Percentiles rank a stretch among this genome's conserved stretches.
Evolutionary conservation across 169 alveolate species (phyloP).

Genomic region (Plasmodium cynomolgi): DNA sequence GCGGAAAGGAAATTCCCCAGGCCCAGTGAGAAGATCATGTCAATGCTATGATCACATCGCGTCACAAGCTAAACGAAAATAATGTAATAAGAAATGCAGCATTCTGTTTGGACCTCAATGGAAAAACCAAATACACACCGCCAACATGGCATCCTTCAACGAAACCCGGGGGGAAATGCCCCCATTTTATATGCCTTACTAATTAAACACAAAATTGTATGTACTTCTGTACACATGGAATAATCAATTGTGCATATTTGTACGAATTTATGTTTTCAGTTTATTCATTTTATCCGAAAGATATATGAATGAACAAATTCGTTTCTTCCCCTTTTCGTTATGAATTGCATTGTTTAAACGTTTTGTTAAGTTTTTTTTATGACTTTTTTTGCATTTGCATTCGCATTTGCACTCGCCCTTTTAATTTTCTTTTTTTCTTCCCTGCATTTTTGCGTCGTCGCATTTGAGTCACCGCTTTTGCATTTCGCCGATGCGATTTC

Average conservation of each 20-base stretch:
- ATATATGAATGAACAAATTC: background rate
- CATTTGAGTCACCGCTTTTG: background rate
- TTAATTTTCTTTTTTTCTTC: constrained; percentile 22
- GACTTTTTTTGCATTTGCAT: background rate
- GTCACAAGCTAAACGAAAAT: background rate
- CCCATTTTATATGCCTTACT: background rate
- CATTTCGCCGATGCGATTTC: background rate
- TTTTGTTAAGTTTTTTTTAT: constrained; percentile 33
- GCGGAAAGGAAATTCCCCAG: background rate
- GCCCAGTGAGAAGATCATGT: background rate
- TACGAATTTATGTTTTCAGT: background rate
- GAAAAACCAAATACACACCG: background rate
- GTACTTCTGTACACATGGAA: background rate
- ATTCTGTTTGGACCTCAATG: background rate
- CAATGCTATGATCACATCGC: background rate
- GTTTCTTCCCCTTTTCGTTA: background rate
- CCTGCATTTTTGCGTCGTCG: background rate
- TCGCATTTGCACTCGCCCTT: background rate
- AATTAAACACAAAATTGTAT: background rate
- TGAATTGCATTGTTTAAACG: constrained; percentile 21
- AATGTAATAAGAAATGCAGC: background rate
- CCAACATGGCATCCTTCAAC: background rate
- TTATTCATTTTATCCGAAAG: constrained; percentile 17
- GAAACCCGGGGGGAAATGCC: background rate
- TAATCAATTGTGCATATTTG: background rate